These are phyloP conservation scores for Xerocomus amazonicus DNA, from an alignment of 1,284 basidiomycete genomes.

Conservation along the genomic window DNA sequence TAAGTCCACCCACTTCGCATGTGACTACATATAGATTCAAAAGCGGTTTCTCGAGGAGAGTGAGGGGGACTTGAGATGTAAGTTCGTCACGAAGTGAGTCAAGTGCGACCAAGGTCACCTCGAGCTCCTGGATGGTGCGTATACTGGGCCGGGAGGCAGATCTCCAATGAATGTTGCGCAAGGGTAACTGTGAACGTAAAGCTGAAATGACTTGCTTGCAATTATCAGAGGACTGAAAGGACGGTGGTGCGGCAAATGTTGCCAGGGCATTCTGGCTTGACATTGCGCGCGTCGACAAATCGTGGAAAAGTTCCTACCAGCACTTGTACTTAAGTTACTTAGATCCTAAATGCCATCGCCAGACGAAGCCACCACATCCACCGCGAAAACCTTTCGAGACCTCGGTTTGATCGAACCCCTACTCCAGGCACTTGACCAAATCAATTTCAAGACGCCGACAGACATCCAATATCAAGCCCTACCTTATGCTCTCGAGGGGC, in stretches of 20 bases:
- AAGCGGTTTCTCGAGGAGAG: conserved; percentile 81
- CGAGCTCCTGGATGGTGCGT: conserved; percentile 84
- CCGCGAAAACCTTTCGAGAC: conserved; percentile 54
- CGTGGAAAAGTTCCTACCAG: conserved; percentile 20
- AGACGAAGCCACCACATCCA: conserved; percentile 61
- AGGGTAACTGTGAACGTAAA: conserved; percentile 71
- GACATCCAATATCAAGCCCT: conserved; percentile 91
- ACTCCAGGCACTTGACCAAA: conserved; percentile 78
- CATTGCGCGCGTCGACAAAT: conserved; percentile 17
- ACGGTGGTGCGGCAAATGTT: conserved; percentile 62
- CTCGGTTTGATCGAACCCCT: conserved; percentile 90
- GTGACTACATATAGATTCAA: conserved; percentile 82
- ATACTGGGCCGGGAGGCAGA: conserved; percentile 63
- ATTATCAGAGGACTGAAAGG: conserved; percentile 61
- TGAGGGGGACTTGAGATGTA: conserved; percentile 72
- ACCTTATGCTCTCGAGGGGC: conserved; percentile 85
- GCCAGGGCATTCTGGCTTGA: conserved; percentile 47
- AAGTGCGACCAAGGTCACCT: conserved; percentile 68
- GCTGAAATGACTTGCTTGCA: conserved; percentile 70
- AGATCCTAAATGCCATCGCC: conserved; percentile 42
- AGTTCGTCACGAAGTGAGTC: conserved; percentile 71
- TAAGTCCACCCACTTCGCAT: conserved; percentile 67
- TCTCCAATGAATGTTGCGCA: conserved; percentile 91
- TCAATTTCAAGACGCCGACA: conserved; percentile 87
- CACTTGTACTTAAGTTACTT: not conserved